Evolutionary conservation across 2,329 filamentous ascomycete genomes (phyloP), one percentile per base, ranked within the genome.

Genomic region (Diaporthe amygdali): DNA sequence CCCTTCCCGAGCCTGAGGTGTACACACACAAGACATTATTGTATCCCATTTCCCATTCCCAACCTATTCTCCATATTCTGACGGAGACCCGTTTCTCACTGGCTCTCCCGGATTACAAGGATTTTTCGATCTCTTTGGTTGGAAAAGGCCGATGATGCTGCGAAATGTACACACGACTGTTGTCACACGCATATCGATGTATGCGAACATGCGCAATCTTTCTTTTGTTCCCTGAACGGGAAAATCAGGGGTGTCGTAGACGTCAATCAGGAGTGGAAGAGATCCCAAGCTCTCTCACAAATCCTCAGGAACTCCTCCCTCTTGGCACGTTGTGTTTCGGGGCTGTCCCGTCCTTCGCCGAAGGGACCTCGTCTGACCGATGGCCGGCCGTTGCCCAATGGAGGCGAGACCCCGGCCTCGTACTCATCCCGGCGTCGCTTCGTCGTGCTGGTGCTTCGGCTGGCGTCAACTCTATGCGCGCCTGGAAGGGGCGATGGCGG

Each of bases 261-360:
- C 37, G 39, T 32, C 34, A 47, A 46, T 89, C 84, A 98, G 73
- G 95, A 97, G 85, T 98, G 96, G 82, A 98, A 97, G 34, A 99
- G 83, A 84, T 99, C 96, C 96, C 96, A 99, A 10, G 96, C 96
- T 78, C 94, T 88, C 76, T 94, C 91, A 80, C 96, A 98, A 63
- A 98, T 84, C 69, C 89, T 86, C 74, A 99, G 85, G 79, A 99
- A 99, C 80, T 97, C 94, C 52, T 97, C 95, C 79, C 95, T 95
- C 90, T 98, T 98, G 78, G 89, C 92, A 76, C 90, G 88, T 80
- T 94, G 92, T 7, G 91, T 94, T 76, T 96, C 95, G 9, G 94
- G 94, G 75, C 91, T 95, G 78, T 96, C 95, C 73, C 94, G 87
- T 46, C 93, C 94, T 69, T 93, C 93, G 44, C 93, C 93, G 77